Evolutionary conservation across 176 grass and related monocot genomes (phyloP).

Genomic region (Aegilops sharonensis): DNA sequence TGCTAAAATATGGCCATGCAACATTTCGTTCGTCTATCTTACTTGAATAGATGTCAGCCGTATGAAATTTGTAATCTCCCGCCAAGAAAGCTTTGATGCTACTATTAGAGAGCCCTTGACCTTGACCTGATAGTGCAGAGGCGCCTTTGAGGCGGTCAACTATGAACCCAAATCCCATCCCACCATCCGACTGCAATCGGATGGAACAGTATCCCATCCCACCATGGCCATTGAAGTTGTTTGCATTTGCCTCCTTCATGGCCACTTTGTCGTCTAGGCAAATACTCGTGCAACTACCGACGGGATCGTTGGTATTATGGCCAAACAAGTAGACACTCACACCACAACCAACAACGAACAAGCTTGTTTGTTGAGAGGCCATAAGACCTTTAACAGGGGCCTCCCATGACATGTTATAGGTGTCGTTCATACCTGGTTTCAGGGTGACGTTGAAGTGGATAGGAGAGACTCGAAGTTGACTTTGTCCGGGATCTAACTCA

Average conservation of each 20-base stretch:
- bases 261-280: not conserved
- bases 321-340: not conserved
- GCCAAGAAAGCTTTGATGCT: not conserved
- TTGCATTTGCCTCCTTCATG: not conserved
- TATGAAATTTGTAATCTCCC: rapidly evolving
- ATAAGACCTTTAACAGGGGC: too few relatives aligned
- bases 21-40: not conserved
- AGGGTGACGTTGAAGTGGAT: too few relatives aligned
- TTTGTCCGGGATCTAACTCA: rapidly evolving
- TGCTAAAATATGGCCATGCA: rapidly evolving
- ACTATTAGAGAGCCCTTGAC: not conserved
- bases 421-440: too few relatives aligned
- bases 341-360: not conserved
- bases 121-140: not conserved
- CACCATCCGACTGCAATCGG: rapidly evolving
- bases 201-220: not conserved
- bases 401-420: too few relatives aligned
- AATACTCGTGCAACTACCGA: not conserved
- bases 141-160: not conserved
- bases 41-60: not conserved
- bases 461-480: too few relatives aligned
- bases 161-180: not conserved
- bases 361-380: too few relatives aligned
- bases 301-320: not conserved
- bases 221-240: not conserved